These are phyloP conservation scores for Gossypium gossypioides DNA, from an alignment of 441 rosid genomes.

Conservation along the genomic window DNA sequence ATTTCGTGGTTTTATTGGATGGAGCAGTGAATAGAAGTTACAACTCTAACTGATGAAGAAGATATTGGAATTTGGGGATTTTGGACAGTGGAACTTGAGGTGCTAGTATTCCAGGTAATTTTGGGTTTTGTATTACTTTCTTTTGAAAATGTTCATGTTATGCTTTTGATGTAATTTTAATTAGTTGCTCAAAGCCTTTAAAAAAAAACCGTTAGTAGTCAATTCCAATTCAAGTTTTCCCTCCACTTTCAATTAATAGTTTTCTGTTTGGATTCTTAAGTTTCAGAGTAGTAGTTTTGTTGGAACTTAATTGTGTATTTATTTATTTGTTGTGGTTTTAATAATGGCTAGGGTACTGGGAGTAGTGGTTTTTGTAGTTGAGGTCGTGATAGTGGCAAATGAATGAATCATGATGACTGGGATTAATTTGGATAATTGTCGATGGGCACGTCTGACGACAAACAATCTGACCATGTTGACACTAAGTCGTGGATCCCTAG, in stretches of 20 bases:
- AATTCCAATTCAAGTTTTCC: not conserved
- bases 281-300: not conserved
- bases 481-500: constrained; percentile 44
- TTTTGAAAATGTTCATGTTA: not conserved
- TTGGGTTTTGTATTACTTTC: not conserved
- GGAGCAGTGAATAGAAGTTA: constrained; percentile 6
- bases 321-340: constrained; percentile 5
- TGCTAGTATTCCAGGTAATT: constrained; percentile 14
- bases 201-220: not conserved
- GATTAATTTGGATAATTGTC: constrained; percentile 35
- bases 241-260: not conserved
- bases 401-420: constrained; percentile 48
- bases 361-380: constrained; percentile 14
- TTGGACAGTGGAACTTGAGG: not conserved
- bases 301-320: not conserved
- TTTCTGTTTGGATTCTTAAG: not conserved
- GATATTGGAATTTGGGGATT: constrained; percentile 3
- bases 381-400: constrained; percentile 30
- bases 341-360: constrained; percentile 15
- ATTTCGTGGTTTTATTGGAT: constrained; percentile 4
- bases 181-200: not conserved
- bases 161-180: not conserved
- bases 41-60: not conserved
- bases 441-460: constrained; percentile 47
- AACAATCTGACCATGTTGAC: constrained; percentile 37